Conservation (phyloP, 2,329 filamentous ascomycete genomes). For the Penicillium aurantiogriseum region DNA sequence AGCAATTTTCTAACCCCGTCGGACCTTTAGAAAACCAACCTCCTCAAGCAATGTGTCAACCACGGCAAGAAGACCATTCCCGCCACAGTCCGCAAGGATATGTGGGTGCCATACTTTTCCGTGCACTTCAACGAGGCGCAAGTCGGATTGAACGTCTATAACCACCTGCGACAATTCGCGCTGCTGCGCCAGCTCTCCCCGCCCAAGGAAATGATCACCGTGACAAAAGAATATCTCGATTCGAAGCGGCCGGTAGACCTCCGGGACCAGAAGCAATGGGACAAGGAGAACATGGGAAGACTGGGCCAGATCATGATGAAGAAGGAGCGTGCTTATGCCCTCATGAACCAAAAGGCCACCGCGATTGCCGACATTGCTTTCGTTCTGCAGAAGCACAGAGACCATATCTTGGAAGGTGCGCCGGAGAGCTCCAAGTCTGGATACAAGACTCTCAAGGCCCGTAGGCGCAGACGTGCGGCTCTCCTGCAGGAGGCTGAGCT, state of each 20-base stretch:
- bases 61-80: conserved; percentile 64
- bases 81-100: conserved; percentile 57
- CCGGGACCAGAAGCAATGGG: conserved; percentile 41
- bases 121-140: conserved; percentile 53
- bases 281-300: conserved; percentile 42
- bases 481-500: conserved; percentile 25
- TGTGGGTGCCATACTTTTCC: conserved; percentile 61
- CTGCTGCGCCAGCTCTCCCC: conserved; percentile 57
- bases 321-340: conserved; percentile 49
- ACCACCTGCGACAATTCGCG: conserved; percentile 60
- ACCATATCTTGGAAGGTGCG: conserved; percentile 33
- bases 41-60: conserved; percentile 59
- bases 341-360: conserved; percentile 66
- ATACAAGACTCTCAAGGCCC: conserved; percentile 32
- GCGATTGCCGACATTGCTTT: conserved; percentile 60
- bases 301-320: conserved; percentile 48
- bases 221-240: conserved; percentile 44
- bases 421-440: conserved; percentile 30
- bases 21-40: conserved; percentile 47
- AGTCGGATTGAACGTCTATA: conserved; percentile 56
- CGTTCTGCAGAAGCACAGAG: conserved; percentile 52
- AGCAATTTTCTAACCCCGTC: conserved; percentile 10
- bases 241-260: conserved; percentile 40
- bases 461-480: conserved; percentile 32
- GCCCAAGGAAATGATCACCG: conserved; percentile 44